Evolutionary conservation across 176 grass and related monocot genomes (phyloP).

Genomic region (Urochloa ruziziensis): DNA sequence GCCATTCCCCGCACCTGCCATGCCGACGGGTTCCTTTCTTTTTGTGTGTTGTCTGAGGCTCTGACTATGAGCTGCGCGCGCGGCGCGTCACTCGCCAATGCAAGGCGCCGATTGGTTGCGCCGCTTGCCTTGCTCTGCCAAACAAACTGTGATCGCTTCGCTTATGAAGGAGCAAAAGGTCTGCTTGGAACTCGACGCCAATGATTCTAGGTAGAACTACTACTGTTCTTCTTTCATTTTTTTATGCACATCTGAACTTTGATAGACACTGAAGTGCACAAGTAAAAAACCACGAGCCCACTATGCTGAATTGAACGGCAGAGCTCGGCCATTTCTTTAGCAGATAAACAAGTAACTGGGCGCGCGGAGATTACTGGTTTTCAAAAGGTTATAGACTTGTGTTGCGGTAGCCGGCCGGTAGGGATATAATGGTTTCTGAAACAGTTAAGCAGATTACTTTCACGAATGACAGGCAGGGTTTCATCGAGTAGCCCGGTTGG

Average conservation of each 20-base stretch:
- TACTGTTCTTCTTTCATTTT: neutral
- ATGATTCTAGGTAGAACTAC: neutral
- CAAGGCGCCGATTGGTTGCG: neutral
- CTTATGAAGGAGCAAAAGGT: constrained; percentile 19
- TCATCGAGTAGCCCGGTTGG: constrained; percentile 11
- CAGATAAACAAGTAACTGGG: neutral
- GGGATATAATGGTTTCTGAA: neutral
- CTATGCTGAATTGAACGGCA: neutral
- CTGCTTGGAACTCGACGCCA: neutral
- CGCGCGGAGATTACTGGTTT: neutral
- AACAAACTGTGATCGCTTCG: neutral
- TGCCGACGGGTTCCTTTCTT: neutral
- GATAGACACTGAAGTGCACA: neutral
- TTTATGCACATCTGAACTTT: neutral
- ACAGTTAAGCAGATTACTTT: neutral
- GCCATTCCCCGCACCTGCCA: constrained; percentile 18
- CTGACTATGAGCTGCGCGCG: neutral
- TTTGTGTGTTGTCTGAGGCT: neutral
- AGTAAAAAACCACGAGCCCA: too few relatives aligned
- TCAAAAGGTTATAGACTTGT: neutral
- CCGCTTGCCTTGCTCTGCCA: neutral
- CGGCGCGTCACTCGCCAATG: neutral
- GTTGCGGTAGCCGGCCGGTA: too few relatives aligned
- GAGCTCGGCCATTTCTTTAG: neutral
- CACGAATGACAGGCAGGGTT: neutral